Evolutionary conservation across 495 filamentous ascomycete species (phyloP).

Genomic region (Xanthoparmelia taractica): DNA sequence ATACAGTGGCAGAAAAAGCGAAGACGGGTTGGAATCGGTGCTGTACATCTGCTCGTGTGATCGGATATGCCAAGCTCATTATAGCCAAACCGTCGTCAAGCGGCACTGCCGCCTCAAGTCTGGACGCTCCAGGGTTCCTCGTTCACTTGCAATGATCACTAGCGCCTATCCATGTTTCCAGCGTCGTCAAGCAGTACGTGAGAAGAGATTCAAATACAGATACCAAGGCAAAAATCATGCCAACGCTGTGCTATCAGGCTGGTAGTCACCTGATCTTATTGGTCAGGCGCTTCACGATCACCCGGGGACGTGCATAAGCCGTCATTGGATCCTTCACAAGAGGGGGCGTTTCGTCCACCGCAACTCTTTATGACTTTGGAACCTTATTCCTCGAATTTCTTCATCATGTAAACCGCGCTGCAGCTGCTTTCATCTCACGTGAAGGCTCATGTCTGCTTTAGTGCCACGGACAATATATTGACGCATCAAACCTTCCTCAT

Average conservation of each 20-base stretch:
- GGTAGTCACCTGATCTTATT: not conserved
- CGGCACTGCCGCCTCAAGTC: not conserved
- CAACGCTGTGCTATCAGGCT: not conserved
- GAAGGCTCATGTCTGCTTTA: not conserved
- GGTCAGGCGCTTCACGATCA: not conserved
- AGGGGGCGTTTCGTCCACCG: not conserved
- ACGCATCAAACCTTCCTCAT: too few species aligned
- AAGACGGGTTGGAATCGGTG: not conserved
- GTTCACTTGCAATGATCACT: not conserved
- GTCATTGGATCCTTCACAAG: not conserved
- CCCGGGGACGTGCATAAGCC: not conserved
- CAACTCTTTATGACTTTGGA: not conserved
- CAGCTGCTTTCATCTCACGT: not conserved
- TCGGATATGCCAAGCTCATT: not conserved
- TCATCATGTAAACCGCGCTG: too few species aligned
- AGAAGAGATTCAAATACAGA: not conserved
- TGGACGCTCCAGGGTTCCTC: not conserved
- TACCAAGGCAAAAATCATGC: too few species aligned
- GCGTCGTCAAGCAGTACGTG: not conserved
- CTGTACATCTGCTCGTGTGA: not conserved
- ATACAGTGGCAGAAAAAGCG: not conserved
- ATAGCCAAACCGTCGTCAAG: not conserved
- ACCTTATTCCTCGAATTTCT: not conserved
- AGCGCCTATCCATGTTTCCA: not conserved
- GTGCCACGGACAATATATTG: not conserved